phyloP scores from a whole-genome alignment of 352 stramenopile genomes.

The Pythium grandisporangium region DNA sequence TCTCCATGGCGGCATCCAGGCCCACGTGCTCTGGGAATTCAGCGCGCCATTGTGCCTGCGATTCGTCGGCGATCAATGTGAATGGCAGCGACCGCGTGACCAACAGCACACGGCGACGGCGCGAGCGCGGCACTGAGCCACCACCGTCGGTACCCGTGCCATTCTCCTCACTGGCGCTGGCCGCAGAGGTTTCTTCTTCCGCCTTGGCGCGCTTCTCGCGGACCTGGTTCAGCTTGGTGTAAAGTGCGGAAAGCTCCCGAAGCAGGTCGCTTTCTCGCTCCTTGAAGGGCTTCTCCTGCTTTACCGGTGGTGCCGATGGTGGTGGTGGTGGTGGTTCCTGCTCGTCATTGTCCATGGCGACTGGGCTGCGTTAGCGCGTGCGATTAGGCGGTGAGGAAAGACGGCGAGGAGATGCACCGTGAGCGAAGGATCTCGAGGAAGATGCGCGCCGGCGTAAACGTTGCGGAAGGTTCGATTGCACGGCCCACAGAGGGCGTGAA shows the following conservation, averaged over 20 bases:
- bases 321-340: no score
- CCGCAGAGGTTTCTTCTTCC: slow-evolving; percentile 35
- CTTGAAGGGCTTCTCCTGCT: no score
- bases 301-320: no score
- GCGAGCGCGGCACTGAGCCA: no score
- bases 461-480: no score
- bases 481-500: no score
- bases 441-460: no score
- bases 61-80: slow-evolving; percentile 67
- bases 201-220: slow-evolving; percentile 67
- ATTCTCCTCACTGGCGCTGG: slow-evolving; percentile 10
- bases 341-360: no score
- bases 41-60: slow-evolving; percentile 73
- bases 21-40: slow-evolving; percentile 69
- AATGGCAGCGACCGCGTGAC: slow-evolving; percentile 74
- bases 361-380: no score
- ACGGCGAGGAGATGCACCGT: no score
- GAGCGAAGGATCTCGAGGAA: no score
- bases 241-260: slow-evolving; percentile 58
- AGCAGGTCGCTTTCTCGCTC: slow-evolving; percentile 63
- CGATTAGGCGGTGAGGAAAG: no score
- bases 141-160: slow-evolving; percentile 15
- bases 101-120: slow-evolving; percentile 52
- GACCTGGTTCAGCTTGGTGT: slow-evolving; percentile 78
- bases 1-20: slow-evolving; percentile 68